phyloP scores from a whole-genome alignment of 1,284 basidiomycete species.

The Cryptococcus sp. region DNA sequence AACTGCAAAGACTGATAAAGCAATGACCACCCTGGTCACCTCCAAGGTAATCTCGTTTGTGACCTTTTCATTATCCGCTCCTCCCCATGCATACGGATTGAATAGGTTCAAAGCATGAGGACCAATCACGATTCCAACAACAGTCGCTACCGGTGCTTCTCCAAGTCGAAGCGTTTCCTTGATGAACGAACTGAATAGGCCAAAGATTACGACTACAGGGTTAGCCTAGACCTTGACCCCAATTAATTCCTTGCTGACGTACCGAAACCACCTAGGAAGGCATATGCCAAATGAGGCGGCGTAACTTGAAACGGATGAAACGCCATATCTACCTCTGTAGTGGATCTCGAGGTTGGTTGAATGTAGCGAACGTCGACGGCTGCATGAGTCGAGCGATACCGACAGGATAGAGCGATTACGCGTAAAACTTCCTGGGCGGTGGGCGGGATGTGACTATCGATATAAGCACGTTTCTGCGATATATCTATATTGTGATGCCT shows the following conservation, averaged over 20 bases:
- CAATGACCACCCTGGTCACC: constrained; percentile 90
- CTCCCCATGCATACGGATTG: constrained; percentile 78
- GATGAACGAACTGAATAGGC: constrained; percentile 76
- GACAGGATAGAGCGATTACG: too few relatives aligned
- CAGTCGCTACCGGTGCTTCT: constrained; percentile 91
- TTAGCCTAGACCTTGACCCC: too few relatives aligned
- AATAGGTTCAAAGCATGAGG: constrained; percentile 83
- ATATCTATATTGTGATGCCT: too few relatives aligned
- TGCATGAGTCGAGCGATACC: background rate
- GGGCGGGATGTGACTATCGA: too few relatives aligned
- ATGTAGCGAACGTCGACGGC: background rate
- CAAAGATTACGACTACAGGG: constrained; percentile 61
- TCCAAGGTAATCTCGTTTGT: constrained; percentile 77
- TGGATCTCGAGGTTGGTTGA: background rate
- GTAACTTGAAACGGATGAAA: constrained; percentile 48
- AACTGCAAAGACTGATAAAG: constrained; percentile 95
- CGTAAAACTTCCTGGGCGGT: too few relatives aligned
- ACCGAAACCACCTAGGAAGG: constrained; percentile 71
- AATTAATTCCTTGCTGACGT: too few relatives aligned
- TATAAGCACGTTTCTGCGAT: too few relatives aligned
- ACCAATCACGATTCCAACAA: constrained; percentile 88
- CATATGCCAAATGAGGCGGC: constrained; percentile 58
- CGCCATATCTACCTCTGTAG: constrained; percentile 4
- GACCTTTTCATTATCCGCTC: constrained; percentile 46
- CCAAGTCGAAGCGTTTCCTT: constrained; percentile 93